Conservation (phyloP, 2,329 filamentous ascomycete genomes). For the Calycina marina region DNA sequence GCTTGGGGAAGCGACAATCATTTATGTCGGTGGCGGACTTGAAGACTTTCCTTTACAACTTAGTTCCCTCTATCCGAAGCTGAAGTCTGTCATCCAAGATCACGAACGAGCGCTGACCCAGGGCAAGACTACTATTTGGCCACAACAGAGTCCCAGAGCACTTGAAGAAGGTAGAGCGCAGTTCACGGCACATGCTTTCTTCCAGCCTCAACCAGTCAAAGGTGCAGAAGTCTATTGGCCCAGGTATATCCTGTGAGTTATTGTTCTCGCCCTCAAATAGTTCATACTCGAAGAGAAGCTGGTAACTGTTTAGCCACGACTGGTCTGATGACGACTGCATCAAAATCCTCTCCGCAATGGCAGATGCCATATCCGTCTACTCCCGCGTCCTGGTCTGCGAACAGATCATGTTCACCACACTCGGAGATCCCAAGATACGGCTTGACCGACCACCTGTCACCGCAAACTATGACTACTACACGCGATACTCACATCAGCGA, state of each 20-base stretch:
- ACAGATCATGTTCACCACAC: constrained; percentile 23
- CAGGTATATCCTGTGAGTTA: constrained; percentile 46
- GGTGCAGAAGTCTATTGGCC: constrained; percentile 43
- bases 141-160: background rate
- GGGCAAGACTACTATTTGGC: constrained; percentile 3
- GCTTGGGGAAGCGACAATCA: background rate
- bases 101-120: constrained; percentile 18
- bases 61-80: constrained; percentile 20
- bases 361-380: constrained; percentile 38
- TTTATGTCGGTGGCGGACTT: background rate
- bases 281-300: constrained; percentile 12
- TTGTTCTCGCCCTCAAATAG: constrained; percentile 42
- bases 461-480: constrained; percentile 21
- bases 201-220: constrained; percentile 36
- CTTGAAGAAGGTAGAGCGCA: constrained; percentile 24
- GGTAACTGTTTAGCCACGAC: background rate
- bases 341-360: constrained; percentile 33
- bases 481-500: constrained; percentile 18
- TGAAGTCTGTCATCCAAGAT: constrained; percentile 26
- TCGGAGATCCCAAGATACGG: constrained; percentile 11
- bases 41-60: constrained; percentile 15
- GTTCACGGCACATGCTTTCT: constrained; percentile 38
- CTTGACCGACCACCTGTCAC: constrained; percentile 9
- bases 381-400: constrained; percentile 16
- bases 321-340: constrained; percentile 14